Evolutionary conservation across 495 filamentous ascomycete species (phyloP).

Genomic region (Alectoria sarmentosa): DNA sequence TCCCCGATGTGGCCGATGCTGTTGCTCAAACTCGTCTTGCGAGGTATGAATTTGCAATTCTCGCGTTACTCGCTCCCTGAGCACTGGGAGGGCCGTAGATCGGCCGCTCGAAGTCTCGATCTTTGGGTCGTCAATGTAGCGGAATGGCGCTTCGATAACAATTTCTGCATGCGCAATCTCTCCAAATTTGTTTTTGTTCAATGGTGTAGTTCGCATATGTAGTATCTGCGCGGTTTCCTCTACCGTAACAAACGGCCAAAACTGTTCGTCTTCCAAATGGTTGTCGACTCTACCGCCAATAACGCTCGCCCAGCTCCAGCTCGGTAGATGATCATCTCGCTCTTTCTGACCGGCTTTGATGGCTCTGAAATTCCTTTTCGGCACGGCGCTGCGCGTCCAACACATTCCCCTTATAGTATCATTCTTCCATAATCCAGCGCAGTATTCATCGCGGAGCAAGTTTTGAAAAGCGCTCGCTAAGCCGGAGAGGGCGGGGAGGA

Average conservation of each 20-base stretch:
- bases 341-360: not conserved
- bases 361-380: not conserved
- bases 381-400: not conserved
- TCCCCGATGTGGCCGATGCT: not conserved
- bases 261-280: not conserved
- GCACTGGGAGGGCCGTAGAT: not conserved
- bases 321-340: not conserved
- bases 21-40: not conserved
- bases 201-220: not conserved
- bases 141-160: not conserved
- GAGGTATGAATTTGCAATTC: not conserved
- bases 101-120: not conserved
- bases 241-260: not conserved
- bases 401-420: not conserved
- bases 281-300: not conserved
- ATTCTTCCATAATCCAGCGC: not conserved
- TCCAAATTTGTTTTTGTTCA: not conserved
- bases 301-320: not conserved
- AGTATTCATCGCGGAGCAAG: not conserved
- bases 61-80: not conserved
- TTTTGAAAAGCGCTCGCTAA: not conserved
- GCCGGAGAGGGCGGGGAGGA: not conserved
- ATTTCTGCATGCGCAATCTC: not conserved
- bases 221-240: not conserved
- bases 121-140: not conserved